Percentiles rank a stretch among this genome's conserved stretches.
Evolutionary conservation across 495 filamentous ascomycete genomes (phyloP).

Genomic region (Xylaria intraflava): DNA sequence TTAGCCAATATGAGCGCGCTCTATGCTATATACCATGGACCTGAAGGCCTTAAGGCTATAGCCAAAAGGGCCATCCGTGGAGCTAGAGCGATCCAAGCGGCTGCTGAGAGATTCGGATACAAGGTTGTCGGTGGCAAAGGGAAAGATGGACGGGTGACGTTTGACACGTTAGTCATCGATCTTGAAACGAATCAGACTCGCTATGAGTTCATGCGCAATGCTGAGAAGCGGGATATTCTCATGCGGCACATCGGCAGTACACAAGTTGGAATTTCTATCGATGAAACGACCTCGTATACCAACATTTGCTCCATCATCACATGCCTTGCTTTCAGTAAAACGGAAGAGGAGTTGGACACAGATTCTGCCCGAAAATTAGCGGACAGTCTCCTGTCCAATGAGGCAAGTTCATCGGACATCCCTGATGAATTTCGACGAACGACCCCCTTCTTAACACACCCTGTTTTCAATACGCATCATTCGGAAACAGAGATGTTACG

Average conservation of each 20-base stretch:
- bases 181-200: constrained; percentile 28
- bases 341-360: constrained; percentile 18
- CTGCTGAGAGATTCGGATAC: constrained; percentile 60
- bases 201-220: not conserved
- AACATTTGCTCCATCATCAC: constrained; percentile 26
- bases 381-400: constrained; percentile 28
- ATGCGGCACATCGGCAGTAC: constrained; percentile 20
- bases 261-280: constrained; percentile 34
- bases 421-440: constrained; percentile 62
- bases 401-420: constrained; percentile 44
- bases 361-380: constrained; percentile 28
- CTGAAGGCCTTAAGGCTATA: constrained; percentile 75
- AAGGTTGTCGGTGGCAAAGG: constrained; percentile 52
- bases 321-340: not conserved
- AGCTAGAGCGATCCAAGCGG: constrained; percentile 63
- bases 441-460: constrained; percentile 76
- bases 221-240: constrained; percentile 18
- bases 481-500: constrained; percentile 94
- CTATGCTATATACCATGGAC: constrained; percentile 97
- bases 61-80: constrained; percentile 69
- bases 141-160: constrained; percentile 52
- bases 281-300: constrained; percentile 32
- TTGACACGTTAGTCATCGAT: constrained; percentile 76
- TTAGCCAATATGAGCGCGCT: constrained; percentile 96
- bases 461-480: constrained; percentile 94